Conservation (phyloP, 306 rosid genomes). For the cucumber (Cucumis sativus) region DNA sequence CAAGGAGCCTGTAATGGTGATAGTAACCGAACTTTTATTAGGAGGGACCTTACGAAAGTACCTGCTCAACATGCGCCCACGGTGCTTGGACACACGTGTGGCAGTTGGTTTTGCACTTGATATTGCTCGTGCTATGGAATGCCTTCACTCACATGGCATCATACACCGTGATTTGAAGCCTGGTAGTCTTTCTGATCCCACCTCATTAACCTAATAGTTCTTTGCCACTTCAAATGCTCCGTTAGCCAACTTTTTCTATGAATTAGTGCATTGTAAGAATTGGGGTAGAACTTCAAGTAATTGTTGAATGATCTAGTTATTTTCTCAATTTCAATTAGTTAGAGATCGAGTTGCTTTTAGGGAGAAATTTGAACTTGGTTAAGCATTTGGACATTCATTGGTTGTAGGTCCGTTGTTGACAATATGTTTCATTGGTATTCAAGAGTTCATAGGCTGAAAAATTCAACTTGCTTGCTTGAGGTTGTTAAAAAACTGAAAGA, state of each 20-base stretch:
- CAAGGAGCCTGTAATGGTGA: constrained; percentile 89
- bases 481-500: not conserved
- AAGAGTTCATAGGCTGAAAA: not conserved
- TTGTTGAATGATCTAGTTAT: not conserved
- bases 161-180: constrained; percentile 95
- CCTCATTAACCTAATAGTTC: not conserved
- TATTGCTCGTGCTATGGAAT: constrained; percentile 93
- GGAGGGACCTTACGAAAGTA: constrained; percentile 84
- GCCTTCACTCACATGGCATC: constrained; percentile 90
- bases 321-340: not conserved
- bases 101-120: constrained; percentile 83
- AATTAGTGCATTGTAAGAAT: not conserved
- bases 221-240: not conserved
- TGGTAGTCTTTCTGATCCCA: constrained; percentile 37
- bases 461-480: not conserved
- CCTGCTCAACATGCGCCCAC: constrained; percentile 68
- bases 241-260: not conserved
- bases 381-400: not conserved
- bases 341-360: not conserved
- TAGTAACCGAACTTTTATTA: constrained; percentile 78
- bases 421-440: not conserved
- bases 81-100: constrained; percentile 64
- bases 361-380: not conserved
- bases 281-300: not conserved
- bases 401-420: not conserved